phyloP scores from a whole-genome alignment of 1,284 basidiomycete species.

The Fomes fomentarius region DNA sequence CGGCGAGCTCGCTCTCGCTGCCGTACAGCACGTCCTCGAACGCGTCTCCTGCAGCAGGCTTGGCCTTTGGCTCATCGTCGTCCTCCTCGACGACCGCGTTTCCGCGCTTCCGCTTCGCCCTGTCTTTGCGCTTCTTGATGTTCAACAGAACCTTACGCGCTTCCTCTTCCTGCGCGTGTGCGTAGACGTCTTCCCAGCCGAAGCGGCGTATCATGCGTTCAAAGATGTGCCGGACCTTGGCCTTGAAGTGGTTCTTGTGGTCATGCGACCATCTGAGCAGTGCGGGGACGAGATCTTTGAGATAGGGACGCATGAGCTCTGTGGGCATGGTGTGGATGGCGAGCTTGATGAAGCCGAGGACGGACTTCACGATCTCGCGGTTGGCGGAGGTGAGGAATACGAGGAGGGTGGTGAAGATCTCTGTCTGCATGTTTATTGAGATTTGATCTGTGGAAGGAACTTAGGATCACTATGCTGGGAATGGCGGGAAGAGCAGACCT shows the following conservation, averaged over 20 bases:
- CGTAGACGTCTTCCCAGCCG: slow-evolving; percentile 84
- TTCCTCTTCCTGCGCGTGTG: slow-evolving; percentile 76
- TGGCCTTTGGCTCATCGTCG: slow-evolving; percentile 48
- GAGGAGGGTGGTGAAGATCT: slow-evolving; percentile 86
- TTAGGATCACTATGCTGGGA: background rate
- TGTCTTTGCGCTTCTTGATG: slow-evolving; percentile 91
- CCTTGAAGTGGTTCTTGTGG: slow-evolving; percentile 99
- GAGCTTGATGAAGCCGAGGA: slow-evolving; percentile 95
- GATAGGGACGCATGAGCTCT: slow-evolving; percentile 74
- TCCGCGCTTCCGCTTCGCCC: slow-evolving; percentile 75
- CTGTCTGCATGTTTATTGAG: slow-evolving; percentile 76
- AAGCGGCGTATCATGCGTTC: slow-evolving; percentile 95
- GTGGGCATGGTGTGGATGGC: slow-evolving; percentile 83
- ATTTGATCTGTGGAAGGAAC: slow-evolving; percentile 60
- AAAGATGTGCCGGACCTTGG: slow-evolving; percentile 95
- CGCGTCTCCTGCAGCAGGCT: slow-evolving; percentile 75
- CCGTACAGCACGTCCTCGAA: slow-evolving; percentile 97
- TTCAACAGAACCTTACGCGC: slow-evolving; percentile 83
- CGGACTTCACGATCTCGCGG: slow-evolving; percentile 97
- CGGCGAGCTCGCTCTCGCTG: slow-evolving; percentile 85
- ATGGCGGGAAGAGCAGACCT: slow-evolving; percentile 47
- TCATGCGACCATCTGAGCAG: slow-evolving; percentile 94
- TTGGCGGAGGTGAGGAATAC: slow-evolving; percentile 94
- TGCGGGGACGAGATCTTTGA: slow-evolving; percentile 81
- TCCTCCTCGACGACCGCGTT: slow-evolving; percentile 59